Evolutionary conservation across 805 yeast species (phyloP).

Genomic region (Ogataea degrootiae): DNA sequence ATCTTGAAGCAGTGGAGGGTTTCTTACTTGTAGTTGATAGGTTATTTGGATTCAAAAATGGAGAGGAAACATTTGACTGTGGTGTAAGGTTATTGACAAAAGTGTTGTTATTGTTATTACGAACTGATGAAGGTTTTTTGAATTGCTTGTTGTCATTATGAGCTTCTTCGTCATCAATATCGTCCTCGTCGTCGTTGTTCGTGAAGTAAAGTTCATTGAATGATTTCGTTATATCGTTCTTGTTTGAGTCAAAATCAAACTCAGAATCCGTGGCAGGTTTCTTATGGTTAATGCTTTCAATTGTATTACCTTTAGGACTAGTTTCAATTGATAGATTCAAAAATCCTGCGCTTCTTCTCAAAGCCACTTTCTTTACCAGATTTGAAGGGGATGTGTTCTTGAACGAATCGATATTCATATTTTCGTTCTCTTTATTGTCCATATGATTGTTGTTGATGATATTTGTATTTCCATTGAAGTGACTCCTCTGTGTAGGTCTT

Average conservation of each 20-base stretch:
- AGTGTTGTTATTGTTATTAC: constrained; percentile 2
- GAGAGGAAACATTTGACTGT: constrained; percentile 17
- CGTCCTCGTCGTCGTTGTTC: constrained; percentile 8
- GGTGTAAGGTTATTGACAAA: constrained; percentile 10
- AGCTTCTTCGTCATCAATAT: background rate
- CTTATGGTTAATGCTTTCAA: constrained; percentile 5
- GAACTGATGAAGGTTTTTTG: background rate
- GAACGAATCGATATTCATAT: background rate
- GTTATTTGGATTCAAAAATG: constrained; percentile 21
- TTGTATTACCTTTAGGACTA: constrained; percentile 18
- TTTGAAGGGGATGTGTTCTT: constrained; percentile 10
- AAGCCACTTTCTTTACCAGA: constrained; percentile 23
- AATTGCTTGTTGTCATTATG: background rate
- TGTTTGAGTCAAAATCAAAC: constrained; percentile 25
- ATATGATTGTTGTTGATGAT: background rate
- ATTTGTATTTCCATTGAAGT: background rate
- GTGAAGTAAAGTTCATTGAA: constrained; percentile 30
- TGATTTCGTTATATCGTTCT: constrained; percentile 29
- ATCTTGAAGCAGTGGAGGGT: constrained; percentile 20
- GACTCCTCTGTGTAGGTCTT: constrained; percentile 15
- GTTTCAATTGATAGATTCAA: constrained; percentile 45
- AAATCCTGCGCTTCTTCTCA: constrained; percentile 51
- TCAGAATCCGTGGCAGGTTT: constrained; percentile 5
- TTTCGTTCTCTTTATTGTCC: constrained; percentile 12
- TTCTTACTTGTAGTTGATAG: constrained; percentile 9